phyloP scores from a whole-genome alignment of 441 rosid species.

The Viola pubescens region DNA sequence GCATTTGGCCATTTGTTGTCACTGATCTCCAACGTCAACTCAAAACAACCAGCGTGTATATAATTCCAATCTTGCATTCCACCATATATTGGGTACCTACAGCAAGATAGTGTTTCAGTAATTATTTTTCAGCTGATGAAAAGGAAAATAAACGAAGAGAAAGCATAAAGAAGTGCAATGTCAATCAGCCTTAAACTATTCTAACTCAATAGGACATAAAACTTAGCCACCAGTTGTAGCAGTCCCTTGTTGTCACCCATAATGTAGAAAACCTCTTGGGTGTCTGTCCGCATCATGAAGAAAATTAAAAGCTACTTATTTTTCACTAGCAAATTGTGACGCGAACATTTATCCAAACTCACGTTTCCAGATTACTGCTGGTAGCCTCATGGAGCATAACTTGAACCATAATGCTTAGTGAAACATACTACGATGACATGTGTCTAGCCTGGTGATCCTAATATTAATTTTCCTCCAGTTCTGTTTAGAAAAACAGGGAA shows the following conservation, averaged over 20 bases:
- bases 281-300: too few species aligned
- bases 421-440: neutral
- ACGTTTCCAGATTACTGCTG: too few species aligned
- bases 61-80: constrained; percentile 99
- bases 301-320: too few species aligned
- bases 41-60: constrained; percentile 87
- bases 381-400: too few species aligned
- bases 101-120: constrained; percentile 15
- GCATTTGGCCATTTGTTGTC: constrained; percentile 92
- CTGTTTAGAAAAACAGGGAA: neutral
- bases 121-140: neutral
- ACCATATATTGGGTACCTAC: constrained; percentile 96
- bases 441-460: neutral
- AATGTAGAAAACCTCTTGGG: too few species aligned
- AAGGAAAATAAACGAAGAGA: neutral
- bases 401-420: too few species aligned
- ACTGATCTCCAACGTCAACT: constrained; percentile 86
- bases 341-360: too few species aligned
- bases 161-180: neutral
- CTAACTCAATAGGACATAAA: neutral
- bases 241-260: too few species aligned
- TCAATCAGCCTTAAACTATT: neutral
- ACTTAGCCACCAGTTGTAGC: too few species aligned
- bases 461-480: neutral
- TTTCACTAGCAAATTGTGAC: too few species aligned